Evolutionary conservation across 1,284 basidiomycete species (phyloP).

Genomic region (Ceratobasidium sp.): DNA sequence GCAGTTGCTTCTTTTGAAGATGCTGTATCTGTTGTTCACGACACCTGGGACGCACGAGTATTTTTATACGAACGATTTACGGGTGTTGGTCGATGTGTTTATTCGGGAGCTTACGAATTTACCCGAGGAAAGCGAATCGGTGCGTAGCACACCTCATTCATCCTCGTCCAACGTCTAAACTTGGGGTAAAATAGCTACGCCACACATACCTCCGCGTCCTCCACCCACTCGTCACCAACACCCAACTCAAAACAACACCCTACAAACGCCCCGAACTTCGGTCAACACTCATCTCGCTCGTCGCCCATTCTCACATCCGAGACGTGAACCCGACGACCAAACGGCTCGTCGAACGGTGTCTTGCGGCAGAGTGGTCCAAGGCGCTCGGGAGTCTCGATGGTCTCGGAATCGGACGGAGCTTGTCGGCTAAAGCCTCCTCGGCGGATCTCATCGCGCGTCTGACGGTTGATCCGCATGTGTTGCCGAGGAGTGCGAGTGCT

Average conservation of each 20-base stretch:
- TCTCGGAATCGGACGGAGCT: not conserved
- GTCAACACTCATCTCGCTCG: constrained; percentile 82
- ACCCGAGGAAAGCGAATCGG: constrained; percentile 93
- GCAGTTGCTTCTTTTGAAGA: constrained; percentile 94
- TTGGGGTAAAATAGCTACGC: constrained; percentile 67
- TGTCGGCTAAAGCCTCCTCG: constrained; percentile 16
- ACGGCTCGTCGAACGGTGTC: constrained; percentile 91
- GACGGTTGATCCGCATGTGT: not conserved
- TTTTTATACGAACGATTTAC: constrained; percentile 98
- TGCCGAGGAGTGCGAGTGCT: constrained; percentile 4
- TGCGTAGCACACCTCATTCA: constrained; percentile 60
- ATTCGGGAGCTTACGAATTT: constrained; percentile 91
- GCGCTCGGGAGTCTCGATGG: not conserved
- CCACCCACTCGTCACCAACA: constrained; percentile 94
- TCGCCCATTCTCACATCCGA: constrained; percentile 80
- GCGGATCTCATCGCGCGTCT: not conserved
- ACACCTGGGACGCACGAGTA: constrained; percentile 94
- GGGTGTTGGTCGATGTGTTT: constrained; percentile 96
- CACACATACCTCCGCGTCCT: constrained; percentile 98
- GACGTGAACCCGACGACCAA: constrained; percentile 89
- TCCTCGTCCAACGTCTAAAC: too few species aligned
- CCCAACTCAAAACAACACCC: constrained; percentile 84
- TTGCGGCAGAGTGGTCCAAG: constrained; percentile 87
- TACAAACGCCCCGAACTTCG: constrained; percentile 96
- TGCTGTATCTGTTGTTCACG: constrained; percentile 95